phyloP scores from a whole-genome alignment of 768 basidiomycete genomes.

The Trametes cingulata region DNA sequence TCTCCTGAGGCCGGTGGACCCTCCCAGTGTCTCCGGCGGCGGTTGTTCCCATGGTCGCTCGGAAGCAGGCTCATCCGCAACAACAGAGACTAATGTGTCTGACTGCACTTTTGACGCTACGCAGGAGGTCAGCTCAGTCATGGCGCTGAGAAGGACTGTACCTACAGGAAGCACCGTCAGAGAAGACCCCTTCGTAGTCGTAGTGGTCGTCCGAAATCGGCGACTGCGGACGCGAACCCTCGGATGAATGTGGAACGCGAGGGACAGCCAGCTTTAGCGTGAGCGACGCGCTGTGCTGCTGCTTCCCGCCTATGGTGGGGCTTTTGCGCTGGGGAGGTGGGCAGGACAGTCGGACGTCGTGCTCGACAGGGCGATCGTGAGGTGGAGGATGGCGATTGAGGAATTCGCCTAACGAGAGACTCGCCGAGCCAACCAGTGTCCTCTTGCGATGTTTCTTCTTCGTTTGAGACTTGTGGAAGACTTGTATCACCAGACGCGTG shows the following conservation, averaged over 20 bases:
- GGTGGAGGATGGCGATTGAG: slow-evolving; percentile 45
- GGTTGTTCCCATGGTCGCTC: neutral
- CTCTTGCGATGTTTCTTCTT: slow-evolving; percentile 65
- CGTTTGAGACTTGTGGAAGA: slow-evolving; percentile 59
- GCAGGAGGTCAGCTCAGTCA: neutral
- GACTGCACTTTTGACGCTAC: slow-evolving; percentile 18
- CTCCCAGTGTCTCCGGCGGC: neutral
- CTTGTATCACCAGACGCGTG: slow-evolving; percentile 51
- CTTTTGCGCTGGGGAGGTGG: slow-evolving; percentile 28
- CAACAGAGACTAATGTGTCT: slow-evolving; percentile 18
- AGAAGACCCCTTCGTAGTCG: neutral
- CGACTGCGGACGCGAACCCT: neutral
- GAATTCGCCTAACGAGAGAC: slow-evolving; percentile 54
- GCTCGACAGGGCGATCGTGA: slow-evolving; percentile 8
- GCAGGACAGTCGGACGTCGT: slow-evolving; percentile 26
- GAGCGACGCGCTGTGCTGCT: slow-evolving; percentile 23
- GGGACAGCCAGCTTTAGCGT: slow-evolving; percentile 21
- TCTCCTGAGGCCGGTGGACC: slow-evolving; percentile 15
- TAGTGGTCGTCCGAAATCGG: neutral
- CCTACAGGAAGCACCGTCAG: slow-evolving; percentile 15
- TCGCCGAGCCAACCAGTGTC: slow-evolving; percentile 52
- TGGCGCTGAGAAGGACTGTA: neutral
- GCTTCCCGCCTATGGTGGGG: slow-evolving; percentile 18
- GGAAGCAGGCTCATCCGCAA: neutral
- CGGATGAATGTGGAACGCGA: neutral